These are phyloP conservation scores for Trametes cingulata DNA, from an alignment of 768 basidiomycete genomes.

Conservation along the genomic window DNA sequence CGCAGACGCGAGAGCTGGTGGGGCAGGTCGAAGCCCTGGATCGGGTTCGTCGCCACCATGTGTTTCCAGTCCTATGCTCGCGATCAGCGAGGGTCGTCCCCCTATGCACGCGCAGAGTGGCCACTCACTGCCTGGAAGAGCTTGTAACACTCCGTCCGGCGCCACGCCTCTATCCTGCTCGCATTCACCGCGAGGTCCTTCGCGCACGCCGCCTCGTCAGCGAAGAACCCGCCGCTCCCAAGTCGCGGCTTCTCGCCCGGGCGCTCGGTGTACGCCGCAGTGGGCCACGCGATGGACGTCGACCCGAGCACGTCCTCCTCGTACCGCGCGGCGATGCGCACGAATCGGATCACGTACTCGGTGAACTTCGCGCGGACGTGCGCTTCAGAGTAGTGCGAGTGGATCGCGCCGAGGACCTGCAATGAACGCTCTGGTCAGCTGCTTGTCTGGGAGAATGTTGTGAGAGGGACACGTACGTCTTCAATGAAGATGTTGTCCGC, in stretches of 20 bases:
- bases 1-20: conserved; percentile 87
- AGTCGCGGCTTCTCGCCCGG: conserved; percentile 48
- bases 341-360: conserved; percentile 86
- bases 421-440: background rate
- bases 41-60: conserved; percentile 51
- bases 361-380: conserved; percentile 86
- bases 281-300: conserved; percentile 77
- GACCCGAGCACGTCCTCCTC: conserved; percentile 78
- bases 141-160: conserved; percentile 77
- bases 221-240: conserved; percentile 81
- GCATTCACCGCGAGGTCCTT: conserved; percentile 77
- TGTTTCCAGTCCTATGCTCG: conserved; percentile 72
- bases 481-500: conserved; percentile 90
- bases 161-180: conserved; percentile 92
- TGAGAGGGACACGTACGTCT: conserved; percentile 62
- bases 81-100: too few relatives aligned
- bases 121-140: conserved; percentile 66
- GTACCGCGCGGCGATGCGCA: conserved; percentile 85
- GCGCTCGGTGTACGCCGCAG: conserved; percentile 49
- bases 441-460: background rate
- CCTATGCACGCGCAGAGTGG: too few relatives aligned
- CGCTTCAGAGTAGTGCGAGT: conserved; percentile 90
- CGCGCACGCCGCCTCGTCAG: conserved; percentile 63
- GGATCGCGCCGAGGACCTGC: conserved; percentile 83
- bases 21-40: conserved; percentile 79